These are phyloP conservation scores for Globisporangium canariense DNA, from an alignment of 352 stramenopile species.

Conservation along the genomic window DNA sequence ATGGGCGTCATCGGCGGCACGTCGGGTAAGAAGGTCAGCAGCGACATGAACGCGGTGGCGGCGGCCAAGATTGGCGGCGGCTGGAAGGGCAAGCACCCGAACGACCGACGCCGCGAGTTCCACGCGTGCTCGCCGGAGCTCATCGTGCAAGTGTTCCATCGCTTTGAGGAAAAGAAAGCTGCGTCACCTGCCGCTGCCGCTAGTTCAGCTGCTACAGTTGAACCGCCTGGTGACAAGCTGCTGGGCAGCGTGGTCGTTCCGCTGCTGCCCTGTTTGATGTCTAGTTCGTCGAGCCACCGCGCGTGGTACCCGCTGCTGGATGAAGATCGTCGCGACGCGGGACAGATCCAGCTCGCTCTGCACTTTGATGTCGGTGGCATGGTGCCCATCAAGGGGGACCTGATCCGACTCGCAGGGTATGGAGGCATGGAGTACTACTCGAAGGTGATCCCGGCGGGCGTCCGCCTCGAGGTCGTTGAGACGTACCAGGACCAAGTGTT, in stretches of 20 bases:
- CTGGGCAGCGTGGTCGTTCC: constrained; percentile 57
- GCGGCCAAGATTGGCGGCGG: constrained; percentile 19
- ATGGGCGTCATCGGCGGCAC: constrained; percentile 22
- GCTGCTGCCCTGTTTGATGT: constrained; percentile 59
- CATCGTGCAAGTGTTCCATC: constrained; percentile 59
- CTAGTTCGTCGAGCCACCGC: constrained; percentile 45
- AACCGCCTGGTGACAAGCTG: constrained; percentile 41
- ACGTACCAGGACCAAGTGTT: constrained; percentile 68
- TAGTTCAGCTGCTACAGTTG: constrained; percentile 3
- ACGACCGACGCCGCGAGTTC: constrained; percentile 30
- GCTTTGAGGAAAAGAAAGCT: constrained; percentile 24
- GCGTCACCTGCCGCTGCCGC: constrained; percentile 2
- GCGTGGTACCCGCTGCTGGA: constrained; percentile 55
- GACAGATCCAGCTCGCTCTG: constrained; percentile 58
- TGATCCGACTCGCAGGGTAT: constrained; percentile 57
- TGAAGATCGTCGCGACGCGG: constrained; percentile 45
- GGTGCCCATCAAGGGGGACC: constrained; percentile 49
- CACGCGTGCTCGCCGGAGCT: constrained; percentile 58
- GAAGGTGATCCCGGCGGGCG: constrained; percentile 44
- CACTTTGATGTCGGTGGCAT: constrained; percentile 52
- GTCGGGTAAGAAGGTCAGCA: constrained; percentile 18
- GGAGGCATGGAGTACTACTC: constrained; percentile 68
- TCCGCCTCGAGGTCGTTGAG: constrained; percentile 54
- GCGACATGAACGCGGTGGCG: constrained; percentile 5
- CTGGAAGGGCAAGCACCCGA: constrained; percentile 17